Evolutionary conservation across 2,329 filamentous ascomycete species (phyloP).

Genomic region (Claviceps sp.): DNA sequence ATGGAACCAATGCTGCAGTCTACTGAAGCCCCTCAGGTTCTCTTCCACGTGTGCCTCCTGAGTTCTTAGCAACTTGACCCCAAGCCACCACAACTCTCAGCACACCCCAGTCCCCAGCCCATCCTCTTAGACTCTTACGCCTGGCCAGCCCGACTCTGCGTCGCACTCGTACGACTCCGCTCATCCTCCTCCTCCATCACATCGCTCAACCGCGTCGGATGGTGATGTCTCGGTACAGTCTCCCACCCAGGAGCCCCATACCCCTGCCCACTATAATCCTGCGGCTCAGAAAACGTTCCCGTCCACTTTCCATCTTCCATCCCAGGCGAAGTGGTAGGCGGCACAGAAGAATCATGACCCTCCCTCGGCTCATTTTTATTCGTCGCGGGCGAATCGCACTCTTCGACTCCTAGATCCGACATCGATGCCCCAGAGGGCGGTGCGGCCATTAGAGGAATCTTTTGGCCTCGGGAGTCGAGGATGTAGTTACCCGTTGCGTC

Average conservation of each 20-base stretch:
- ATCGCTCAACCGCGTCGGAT: constrained; percentile 79
- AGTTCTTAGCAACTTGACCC: too few species aligned
- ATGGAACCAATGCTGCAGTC: too few species aligned
- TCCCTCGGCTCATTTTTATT: constrained; percentile 27
- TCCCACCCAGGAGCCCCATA: constrained; percentile 65
- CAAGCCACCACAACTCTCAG: too few species aligned
- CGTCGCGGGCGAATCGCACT: constrained; percentile 42
- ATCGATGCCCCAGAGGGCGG: constrained; percentile 29
- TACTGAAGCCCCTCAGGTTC: too few species aligned
- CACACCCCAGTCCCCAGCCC: too few species aligned
- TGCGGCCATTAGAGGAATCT: constrained; percentile 36
- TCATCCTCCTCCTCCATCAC: constrained; percentile 81
- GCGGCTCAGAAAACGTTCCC: constrained; percentile 25
- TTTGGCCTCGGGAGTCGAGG: constrained; percentile 46
- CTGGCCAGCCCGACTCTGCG: constrained; percentile 36
- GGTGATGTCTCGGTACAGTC: constrained; percentile 63
- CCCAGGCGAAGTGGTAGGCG: constrained; percentile 8
- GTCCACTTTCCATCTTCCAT: constrained; percentile 25
- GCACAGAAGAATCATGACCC: constrained; percentile 16
- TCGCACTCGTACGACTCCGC: constrained; percentile 59
- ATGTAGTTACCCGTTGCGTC: constrained; percentile 48
- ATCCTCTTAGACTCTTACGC: not conserved
- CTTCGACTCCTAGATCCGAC: constrained; percentile 41
- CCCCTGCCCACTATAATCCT: constrained; percentile 54
- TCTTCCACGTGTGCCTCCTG: too few species aligned